A percentile compares a stretch with the other conserved stretches of the same genome.
Conservation (phyloP, 805 yeast species). For the Cyberlindnera galapagoensis region DNA sequence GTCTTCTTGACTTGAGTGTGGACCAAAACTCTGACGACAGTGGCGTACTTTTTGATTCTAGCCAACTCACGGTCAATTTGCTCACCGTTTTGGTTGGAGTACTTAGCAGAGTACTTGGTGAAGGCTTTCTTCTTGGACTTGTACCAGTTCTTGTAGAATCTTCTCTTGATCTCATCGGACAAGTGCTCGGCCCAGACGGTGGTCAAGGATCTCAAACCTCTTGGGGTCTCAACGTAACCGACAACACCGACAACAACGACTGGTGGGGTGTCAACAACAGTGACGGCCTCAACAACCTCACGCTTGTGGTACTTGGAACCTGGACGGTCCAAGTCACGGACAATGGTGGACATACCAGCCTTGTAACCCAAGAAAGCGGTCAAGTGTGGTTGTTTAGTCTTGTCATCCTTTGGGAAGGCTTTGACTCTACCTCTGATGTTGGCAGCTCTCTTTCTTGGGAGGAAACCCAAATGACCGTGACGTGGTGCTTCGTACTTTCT, state of each 20-base stretch:
- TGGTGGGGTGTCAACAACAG: slow-evolving; percentile 99
- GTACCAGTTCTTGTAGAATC: slow-evolving; percentile 99
- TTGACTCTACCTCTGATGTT: slow-evolving; percentile 97
- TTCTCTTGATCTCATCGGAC: slow-evolving; percentile 98
- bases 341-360: slow-evolving; percentile 99
- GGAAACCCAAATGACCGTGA: slow-evolving; percentile 99
- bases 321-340: slow-evolving; percentile 99
- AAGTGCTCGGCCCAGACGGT: slow-evolving; percentile 99
- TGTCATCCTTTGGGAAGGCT: slow-evolving; percentile 99
- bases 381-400: slow-evolving; percentile 95
- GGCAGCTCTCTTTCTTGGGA: slow-evolving; percentile 99
- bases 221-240: slow-evolving; percentile 99
- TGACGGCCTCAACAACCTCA: slow-evolving; percentile 99
- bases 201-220: slow-evolving; percentile 99
- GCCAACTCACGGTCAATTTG: slow-evolving; percentile 94
- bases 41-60: slow-evolving; percentile 96
- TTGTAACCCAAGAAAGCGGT: slow-evolving; percentile 99
- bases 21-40: slow-evolving; percentile 97
- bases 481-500: slow-evolving; percentile 99
- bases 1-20: slow-evolving; percentile 99
- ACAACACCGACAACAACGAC: slow-evolving; percentile 99
- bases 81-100: slow-evolving; percentile 83
- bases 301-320: slow-evolving; percentile 99
- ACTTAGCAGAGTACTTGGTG: slow-evolving; percentile 99
- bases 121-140: slow-evolving; percentile 99